Base-by-base conservation (phyloP, 2,329 filamentous ascomycete genomes). In the Epichloe uncinata region DNA sequence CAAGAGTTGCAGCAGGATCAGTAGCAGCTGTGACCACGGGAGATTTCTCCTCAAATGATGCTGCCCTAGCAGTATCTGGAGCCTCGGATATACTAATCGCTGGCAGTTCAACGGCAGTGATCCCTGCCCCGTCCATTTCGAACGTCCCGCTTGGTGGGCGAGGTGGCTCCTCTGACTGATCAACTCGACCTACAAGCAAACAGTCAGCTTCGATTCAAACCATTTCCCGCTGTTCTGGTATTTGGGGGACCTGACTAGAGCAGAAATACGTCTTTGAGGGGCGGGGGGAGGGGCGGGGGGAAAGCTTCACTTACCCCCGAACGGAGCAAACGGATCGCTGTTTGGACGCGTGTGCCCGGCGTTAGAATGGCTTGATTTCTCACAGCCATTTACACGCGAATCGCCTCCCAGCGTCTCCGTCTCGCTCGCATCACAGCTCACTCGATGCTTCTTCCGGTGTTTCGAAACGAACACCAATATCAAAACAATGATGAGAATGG, bases 301-400 rank as follows among this genome's bases (percentile, higher is more conserved):
- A 20, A 9, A 45, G 6, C 43, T 34, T 20, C 34, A 53, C 62
- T 58, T 57, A 73, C 72, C 71, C 63, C 70, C 69, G 60, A 72
- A 73, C 11, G 68, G 64, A 2, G 67, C 69, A 57, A 73, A 72
- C 2, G 69, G 64, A 47, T 71, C 69, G 42, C 45, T 33, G 5
- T 42, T 30, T 22, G 35, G 20, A 33, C 15, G 35, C 34, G 58
- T 15, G 52, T 60, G 7, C 57, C 55, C 1, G 58, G 52, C 35
- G 60, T 60, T 45, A 59, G 53, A 22, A 54, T 51, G n/a, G 18
- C 18, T 38, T 15, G 12, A 16, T 9, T 52, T 52, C 18, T 52
- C 50, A 41, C n/a, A 51, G 7, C 42, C 26, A 9, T 48, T 34
- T 4, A 35, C 13, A 11, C 30, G 26, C 13, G 41, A 36, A 16